Base-by-base conservation (phyloP, 2,329 filamentous ascomycete species). In the Aspergillus uvarum region DNA sequence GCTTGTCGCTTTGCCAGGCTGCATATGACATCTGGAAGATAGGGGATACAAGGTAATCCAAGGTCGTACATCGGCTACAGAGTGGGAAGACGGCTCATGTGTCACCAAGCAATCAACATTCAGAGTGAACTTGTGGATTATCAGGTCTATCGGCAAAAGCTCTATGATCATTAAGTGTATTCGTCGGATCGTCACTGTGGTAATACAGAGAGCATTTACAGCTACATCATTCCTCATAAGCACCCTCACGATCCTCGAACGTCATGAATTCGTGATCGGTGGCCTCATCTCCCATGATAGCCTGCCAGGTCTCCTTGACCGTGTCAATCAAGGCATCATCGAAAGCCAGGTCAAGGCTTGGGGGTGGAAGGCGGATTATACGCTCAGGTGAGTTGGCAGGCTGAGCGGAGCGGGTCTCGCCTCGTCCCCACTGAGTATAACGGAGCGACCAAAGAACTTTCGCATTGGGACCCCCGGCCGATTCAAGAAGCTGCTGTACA, bases 241-340 rank as follows among this genome's bases (percentile, higher is more conserved):
- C 79, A 14, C 81, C 83, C 70, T 92, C 88, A 24, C 91, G 83
- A 61, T 95, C 90, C 52, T 88, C 84, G 72, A 96, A 96, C 21
- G 83, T 80, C 84, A 97, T 87, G 68, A 95, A 97, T 49, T 83
- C 73, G 19, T 79, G 77, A 19, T 80, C 79, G 19, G 78, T 78
- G 1, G 74, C 78, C 4, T 82, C 81, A 1, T 79, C 76, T 10
- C 82, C 84, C 65, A 85, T 79, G 4, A 92, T 81, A 52, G 80
- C 77, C 62, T 83, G 80, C 92, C 93, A 98, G 6, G 87, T 86
- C 10, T 83, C 75, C 61, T 85, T 85, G 2, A 96, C 90, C 26
- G 85, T 75, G 6, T 86, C 83, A 10, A 97, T 76, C 1, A 87
- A 78, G 0, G 77, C 71, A 66, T 97, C 94, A 67, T 92, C 86